A percentile compares a stretch with the other conserved stretches of the same genome.
Evolutionary conservation across 441 rosid genomes (phyloP).

Genomic region (Populus hybrid): DNA sequence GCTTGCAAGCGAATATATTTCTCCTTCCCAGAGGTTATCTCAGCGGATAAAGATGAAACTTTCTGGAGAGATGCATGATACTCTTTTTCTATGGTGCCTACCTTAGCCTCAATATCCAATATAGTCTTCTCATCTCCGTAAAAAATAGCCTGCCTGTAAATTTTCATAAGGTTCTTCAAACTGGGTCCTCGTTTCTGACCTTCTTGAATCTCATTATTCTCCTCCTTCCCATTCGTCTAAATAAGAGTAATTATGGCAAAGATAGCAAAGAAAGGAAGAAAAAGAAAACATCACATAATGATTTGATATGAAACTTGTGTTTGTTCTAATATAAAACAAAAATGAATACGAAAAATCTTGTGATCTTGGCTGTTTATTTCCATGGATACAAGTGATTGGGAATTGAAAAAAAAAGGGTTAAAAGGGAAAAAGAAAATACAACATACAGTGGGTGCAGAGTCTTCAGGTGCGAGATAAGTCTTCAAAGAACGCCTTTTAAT

Average conservation of each 20-base stretch:
- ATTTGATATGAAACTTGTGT: background rate
- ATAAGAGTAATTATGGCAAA: no score
- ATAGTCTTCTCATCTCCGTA: no score
- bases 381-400: no score
- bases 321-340: background rate
- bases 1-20: conserved; percentile 53
- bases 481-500: conserved; percentile 20
- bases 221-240: conserved; percentile 31
- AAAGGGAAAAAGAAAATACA: background rate
- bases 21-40: no score
- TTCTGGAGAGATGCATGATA: no score
- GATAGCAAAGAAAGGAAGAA: background rate
- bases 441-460: conserved; percentile 43
- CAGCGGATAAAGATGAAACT: no score
- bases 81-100: no score
- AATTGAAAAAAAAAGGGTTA: background rate
- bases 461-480: conserved; percentile 27
- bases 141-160: no score
- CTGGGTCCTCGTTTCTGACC: background rate
- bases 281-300: background rate
- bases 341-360: no score
- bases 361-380: background rate
- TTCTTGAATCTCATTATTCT: background rate
- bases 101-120: no score
- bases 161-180: conserved; percentile 37